phyloP scores from a whole-genome alignment of 2,329 filamentous ascomycete species.

The Thelonectria blattea region DNA sequence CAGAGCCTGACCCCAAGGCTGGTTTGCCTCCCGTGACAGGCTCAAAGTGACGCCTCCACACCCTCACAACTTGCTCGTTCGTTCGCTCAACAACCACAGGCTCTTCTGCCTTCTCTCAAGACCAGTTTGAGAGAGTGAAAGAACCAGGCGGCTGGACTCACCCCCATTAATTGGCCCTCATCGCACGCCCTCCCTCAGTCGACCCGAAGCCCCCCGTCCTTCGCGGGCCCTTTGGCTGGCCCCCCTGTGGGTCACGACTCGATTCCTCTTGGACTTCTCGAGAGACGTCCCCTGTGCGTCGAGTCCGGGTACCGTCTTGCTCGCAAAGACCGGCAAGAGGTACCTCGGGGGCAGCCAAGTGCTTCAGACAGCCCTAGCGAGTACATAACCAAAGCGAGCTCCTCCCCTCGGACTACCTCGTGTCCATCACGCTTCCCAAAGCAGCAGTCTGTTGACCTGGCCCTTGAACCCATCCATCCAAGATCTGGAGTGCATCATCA shows the following conservation, averaged over 20 bases:
- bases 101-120: no score
- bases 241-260: constrained; percentile 27
- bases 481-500: constrained; percentile 22
- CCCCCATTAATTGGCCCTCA: constrained; percentile 18
- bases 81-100: constrained; percentile 6
- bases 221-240: constrained; percentile 27
- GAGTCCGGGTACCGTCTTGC: constrained; percentile 30
- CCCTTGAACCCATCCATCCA: constrained; percentile 10
- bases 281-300: constrained; percentile 32
- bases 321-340: constrained; percentile 21
- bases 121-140: no score
- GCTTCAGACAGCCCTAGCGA: constrained; percentile 25
- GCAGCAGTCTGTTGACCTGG: constrained; percentile 32
- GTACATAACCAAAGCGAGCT: constrained; percentile 40
- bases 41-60: constrained; percentile 34
- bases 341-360: constrained; percentile 29
- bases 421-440: constrained; percentile 32
- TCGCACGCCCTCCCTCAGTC: constrained; percentile 25
- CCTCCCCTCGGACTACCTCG: constrained; percentile 33
- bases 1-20: constrained; percentile 36
- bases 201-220: constrained; percentile 23
- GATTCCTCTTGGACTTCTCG: constrained; percentile 12
- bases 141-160: constrained; percentile 14
- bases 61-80: constrained; percentile 31
- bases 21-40: constrained; percentile 21